Evolutionary conservation across 257 asterid genomes (phyloP), one percentile per base, ranked within the genome.

Genomic region (Ilex aquifolium): DNA sequence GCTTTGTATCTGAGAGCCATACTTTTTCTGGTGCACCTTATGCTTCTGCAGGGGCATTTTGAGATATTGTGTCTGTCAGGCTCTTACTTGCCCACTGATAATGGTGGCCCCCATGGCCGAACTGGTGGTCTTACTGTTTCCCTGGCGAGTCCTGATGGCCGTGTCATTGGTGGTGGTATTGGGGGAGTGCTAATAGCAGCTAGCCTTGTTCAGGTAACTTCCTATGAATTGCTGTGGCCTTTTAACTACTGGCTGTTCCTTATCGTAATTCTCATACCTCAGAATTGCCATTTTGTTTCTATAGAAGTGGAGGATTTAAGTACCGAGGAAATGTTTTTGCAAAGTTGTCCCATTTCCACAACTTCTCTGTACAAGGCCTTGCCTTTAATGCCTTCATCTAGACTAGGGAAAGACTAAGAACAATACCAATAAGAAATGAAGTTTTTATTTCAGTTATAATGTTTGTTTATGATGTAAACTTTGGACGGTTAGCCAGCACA

Each of bases 151-250:
- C 93, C 96, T 31, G 93, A 88, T 76, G 95, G 95, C 32, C 88
- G 85, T 60, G 88, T 88, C 69, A 80, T 84, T 32, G 96, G 96
- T 50, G 96, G 96, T 54, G 83, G 86, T 3, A 90, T 88, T 51
- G 95, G 90, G 54, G 96, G 92, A 60, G 83, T 77, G 63, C 96
- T 88, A 73, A 77, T 86, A 62, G 96, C 96, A 60, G 96, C 93
- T 57, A 86, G 82, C 73, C 84, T 85, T 30, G 85, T 84, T 71
- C 96, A 86, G 96, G 96, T 88, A 61, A 57, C 50, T 10, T 9
- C 32, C 52, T 46, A 7, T 48, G 13, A 14, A 61, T 59, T 50
- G 65, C 72, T 68, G 57, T 31, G 13, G 52, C 39, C 46, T 31
- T 56, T 16, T 54, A 51, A 65, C 13, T 44, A 55, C 44, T 7